Percentiles rank a stretch among this genome's conserved stretches.
These are phyloP conservation scores for Naganishia albida DNA, from an alignment of 1,284 basidiomycete genomes.

Conservation along the genomic window DNA sequence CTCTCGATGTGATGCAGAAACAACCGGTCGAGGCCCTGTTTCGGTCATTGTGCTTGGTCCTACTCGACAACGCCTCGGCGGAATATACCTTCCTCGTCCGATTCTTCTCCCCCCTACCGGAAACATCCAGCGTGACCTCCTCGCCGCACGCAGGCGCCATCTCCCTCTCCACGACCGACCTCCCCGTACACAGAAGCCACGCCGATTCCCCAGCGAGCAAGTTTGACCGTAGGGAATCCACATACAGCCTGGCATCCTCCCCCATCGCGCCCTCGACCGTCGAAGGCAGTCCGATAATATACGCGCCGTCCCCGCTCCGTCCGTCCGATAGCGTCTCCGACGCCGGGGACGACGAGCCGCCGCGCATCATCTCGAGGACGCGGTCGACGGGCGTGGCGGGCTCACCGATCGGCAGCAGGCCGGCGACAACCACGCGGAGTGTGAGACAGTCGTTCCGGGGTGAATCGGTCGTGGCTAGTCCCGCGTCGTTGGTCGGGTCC, in stretches of 20 bases:
- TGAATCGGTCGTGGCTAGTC: constrained; percentile 9
- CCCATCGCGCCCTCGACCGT: neutral
- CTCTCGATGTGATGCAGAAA: constrained; percentile 64
- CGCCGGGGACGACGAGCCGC: constrained; percentile 1
- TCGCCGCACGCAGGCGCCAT: neutral
- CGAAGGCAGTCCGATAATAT: constrained; percentile 5
- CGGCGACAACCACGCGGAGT: neutral
- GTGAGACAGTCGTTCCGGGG: constrained; percentile 13
- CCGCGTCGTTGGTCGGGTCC: neutral
- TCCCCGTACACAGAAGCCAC: neutral
- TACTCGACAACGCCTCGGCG: constrained; percentile 88
- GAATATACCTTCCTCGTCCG: constrained; percentile 82
- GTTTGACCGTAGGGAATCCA: constrained; percentile 20
- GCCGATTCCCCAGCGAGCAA: constrained; percentile 3
- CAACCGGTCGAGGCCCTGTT: constrained; percentile 77
- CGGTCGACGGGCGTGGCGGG: neutral
- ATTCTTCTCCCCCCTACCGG: constrained; percentile 64
- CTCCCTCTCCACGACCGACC: neutral
- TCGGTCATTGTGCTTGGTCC: constrained; percentile 79
- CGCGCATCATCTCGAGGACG: no score
- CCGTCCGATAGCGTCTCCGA: constrained; percentile 22
- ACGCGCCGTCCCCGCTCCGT: constrained; percentile 5
- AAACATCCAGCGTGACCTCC: neutral
- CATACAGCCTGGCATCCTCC: constrained; percentile 1
- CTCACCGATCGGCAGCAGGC: constrained; percentile 2